A percentile compares a stretch with the other conserved stretches of the same genome.
phyloP scores from a whole-genome alignment of 2,329 filamentous ascomycete genomes.

The Aspergillus sp. region DNA sequence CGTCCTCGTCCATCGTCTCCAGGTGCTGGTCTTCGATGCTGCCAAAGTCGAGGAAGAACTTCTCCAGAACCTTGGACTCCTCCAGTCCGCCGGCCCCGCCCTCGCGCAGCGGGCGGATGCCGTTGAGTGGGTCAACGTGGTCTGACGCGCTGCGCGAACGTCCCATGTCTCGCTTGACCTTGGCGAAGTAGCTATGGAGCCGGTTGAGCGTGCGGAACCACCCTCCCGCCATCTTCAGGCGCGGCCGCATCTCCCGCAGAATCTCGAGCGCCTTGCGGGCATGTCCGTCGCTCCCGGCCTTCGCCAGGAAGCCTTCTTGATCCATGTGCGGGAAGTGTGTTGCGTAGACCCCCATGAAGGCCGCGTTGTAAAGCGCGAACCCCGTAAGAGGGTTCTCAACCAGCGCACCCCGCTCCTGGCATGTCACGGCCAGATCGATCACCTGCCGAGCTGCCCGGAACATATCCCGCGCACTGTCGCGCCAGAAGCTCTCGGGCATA shows the following conservation, averaged over 20 bases:
- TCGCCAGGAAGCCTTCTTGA: slow-evolving; percentile 38
- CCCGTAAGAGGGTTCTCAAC: slow-evolving; percentile 48
- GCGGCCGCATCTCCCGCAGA: slow-evolving; percentile 32
- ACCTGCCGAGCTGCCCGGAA: slow-evolving; percentile 46
- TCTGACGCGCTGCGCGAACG: slow-evolving; percentile 26
- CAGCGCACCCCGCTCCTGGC: slow-evolving; percentile 41
- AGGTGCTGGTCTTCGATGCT: slow-evolving; percentile 30
- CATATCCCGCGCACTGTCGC: slow-evolving; percentile 40
- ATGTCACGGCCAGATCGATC: slow-evolving; percentile 44
- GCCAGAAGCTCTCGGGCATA: slow-evolving; percentile 44
- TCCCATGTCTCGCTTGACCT: slow-evolving; percentile 30
- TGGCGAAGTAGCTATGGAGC: slow-evolving; percentile 32
- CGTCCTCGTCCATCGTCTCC: slow-evolving; percentile 26
- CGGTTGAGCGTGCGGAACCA: slow-evolving; percentile 38
- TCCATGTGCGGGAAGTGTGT: slow-evolving; percentile 50
- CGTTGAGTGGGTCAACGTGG: slow-evolving; percentile 19
- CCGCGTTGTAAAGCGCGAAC: slow-evolving; percentile 47
- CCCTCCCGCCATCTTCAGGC: slow-evolving; percentile 31
- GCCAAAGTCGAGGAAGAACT: slow-evolving; percentile 32
- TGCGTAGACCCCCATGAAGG: slow-evolving; percentile 44
- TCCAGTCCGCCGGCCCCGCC: slow-evolving; percentile 24
- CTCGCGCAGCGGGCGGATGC: slow-evolving; percentile 23
- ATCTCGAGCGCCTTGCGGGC: slow-evolving; percentile 30
- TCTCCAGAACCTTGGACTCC: slow-evolving; percentile 34
- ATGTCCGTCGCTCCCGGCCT: slow-evolving; percentile 22